These are phyloP conservation scores for Ganoderma lingzhi DNA, from an alignment of 1,284 basidiomycete genomes.

Conservation along the genomic window DNA sequence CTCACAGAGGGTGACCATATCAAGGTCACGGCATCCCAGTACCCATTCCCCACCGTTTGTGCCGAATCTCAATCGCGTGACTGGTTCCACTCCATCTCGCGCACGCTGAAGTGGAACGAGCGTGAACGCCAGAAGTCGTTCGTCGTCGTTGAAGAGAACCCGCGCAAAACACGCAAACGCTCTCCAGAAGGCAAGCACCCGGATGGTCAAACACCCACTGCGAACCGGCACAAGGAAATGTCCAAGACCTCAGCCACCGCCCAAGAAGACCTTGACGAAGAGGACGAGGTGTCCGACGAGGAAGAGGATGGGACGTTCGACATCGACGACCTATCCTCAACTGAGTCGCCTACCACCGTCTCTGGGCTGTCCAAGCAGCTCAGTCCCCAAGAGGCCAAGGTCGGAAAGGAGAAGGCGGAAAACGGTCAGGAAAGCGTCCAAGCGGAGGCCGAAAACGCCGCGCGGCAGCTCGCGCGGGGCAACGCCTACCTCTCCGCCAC, in stretches of 20 bases:
- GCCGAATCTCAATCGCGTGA: constrained; percentile 97
- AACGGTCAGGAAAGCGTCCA: constrained; percentile 34
- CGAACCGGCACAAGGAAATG: constrained; percentile 15
- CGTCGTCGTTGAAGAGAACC: constrained; percentile 94
- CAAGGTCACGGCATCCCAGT: constrained; percentile 97
- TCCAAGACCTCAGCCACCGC: constrained; percentile 4
- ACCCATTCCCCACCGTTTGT: constrained; percentile 98
- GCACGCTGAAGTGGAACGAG: constrained; percentile 99
- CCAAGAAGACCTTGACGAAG: constrained; percentile 50
- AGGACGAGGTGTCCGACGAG: constrained; percentile 59
- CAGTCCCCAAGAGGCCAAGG: constrained; percentile 46
- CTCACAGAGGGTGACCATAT: constrained; percentile 96
- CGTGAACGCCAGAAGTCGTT: constrained; percentile 97
- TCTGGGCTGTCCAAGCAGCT: constrained; percentile 24
- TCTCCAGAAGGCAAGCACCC: constrained; percentile 11
- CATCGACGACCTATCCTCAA: constrained; percentile 86
- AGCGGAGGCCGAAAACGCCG: constrained; percentile 43
- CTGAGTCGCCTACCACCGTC: constrained; percentile 35
- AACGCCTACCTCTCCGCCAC: constrained; percentile 46
- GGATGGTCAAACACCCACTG: constrained; percentile 24
- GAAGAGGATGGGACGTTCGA: constrained; percentile 77
- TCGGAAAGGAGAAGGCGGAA: constrained; percentile 43
- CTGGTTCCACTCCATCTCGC: constrained; percentile 97
- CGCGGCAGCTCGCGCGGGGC: constrained; percentile 44
- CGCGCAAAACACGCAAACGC: constrained; percentile 45